Conservation (phyloP, 495 filamentous ascomycete species). For the Penicillium turbatum region DNA sequence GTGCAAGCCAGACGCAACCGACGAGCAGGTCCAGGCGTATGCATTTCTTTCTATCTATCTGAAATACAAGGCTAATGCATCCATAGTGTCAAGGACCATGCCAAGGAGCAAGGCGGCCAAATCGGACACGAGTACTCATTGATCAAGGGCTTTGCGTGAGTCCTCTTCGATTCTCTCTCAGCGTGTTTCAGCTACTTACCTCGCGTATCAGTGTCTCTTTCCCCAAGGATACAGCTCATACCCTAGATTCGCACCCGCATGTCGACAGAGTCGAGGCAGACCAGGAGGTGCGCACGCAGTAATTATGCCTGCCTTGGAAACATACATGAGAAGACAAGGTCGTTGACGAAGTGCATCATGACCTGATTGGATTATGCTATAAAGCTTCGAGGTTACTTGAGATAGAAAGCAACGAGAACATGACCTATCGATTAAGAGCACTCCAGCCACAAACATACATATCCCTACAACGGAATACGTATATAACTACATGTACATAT, state of each 20-base stretch:
- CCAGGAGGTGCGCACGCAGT: background rate
- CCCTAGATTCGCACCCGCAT: constrained; percentile 1
- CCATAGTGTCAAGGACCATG: background rate
- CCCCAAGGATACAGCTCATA: background rate
- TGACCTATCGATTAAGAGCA: no score
- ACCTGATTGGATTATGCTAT: background rate
- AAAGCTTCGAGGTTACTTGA: no score
- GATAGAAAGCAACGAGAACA: no score
- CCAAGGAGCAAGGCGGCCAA: background rate
- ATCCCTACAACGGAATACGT: no score
- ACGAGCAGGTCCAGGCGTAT: background rate
- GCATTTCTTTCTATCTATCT: background rate
- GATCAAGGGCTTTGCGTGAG: constrained; percentile 11
- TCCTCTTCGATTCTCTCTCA: background rate
- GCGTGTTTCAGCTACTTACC: background rate
- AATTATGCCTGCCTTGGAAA: background rate
- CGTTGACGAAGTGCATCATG: background rate
- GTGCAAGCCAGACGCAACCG: background rate
- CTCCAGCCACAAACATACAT: no score
- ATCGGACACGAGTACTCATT: constrained; percentile 2
- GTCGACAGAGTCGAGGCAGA: constrained; percentile 1
- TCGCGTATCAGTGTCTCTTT: background rate
- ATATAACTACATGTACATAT: no score
- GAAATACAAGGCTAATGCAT: background rate
- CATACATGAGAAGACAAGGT: background rate